phyloP scores from a whole-genome alignment of 176 grass and related monocot species.

The Thalia dealbata region DNA sequence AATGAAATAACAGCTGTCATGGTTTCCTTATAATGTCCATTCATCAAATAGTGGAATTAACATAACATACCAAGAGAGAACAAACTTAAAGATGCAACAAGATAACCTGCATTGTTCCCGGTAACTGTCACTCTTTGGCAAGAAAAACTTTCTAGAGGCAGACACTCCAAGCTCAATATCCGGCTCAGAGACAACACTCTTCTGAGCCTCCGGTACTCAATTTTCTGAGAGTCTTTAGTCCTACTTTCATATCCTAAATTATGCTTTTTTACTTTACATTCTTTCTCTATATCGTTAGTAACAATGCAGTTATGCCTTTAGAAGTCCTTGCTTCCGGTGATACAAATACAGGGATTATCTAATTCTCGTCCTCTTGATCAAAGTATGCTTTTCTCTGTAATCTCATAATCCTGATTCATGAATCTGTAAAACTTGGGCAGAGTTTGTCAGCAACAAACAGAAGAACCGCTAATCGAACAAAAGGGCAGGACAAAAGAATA shows the following conservation, averaged over 20 bases:
- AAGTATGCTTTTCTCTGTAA: neutral
- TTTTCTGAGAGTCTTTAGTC: neutral
- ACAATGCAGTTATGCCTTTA: neutral
- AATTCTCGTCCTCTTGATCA: neutral
- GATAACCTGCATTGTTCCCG: neutral
- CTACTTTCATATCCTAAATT: neutral
- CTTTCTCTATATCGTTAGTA: neutral
- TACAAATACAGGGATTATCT: neutral
- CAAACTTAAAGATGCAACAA: neutral
- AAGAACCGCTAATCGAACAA: conserved; percentile 86
- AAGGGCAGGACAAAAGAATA: too few species aligned
- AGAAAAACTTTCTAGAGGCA: neutral
- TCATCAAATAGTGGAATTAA: neutral
- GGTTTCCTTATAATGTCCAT: neutral
- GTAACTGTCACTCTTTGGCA: neutral
- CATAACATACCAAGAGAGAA: neutral
- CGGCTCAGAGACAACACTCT: neutral
- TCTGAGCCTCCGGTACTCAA: neutral
- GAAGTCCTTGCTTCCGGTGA: neutral
- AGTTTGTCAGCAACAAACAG: conserved; percentile 69
- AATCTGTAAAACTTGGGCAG: too few species aligned
- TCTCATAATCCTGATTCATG: too few species aligned
- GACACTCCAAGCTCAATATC: neutral
- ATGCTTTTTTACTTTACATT: neutral
- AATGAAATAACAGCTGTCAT: neutral